phyloP scores from a whole-genome alignment of 2,329 filamentous ascomycete species.

The Fusarium algeriense region DNA sequence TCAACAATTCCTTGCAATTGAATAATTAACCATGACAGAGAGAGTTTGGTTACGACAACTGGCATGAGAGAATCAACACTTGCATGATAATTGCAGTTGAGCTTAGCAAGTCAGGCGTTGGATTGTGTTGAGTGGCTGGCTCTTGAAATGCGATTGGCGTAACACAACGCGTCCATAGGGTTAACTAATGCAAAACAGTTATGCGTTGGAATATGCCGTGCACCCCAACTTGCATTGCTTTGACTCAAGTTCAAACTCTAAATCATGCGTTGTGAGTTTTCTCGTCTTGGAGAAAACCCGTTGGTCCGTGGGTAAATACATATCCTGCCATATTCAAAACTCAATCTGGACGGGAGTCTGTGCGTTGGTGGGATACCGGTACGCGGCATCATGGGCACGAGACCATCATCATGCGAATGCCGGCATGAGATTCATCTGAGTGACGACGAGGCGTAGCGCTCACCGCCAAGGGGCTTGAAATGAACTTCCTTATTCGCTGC shows the following conservation, averaged over 20 bases:
- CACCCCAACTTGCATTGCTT: neutral
- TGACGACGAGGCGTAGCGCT: neutral
- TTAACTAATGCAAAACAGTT: neutral
- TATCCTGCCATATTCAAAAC: neutral
- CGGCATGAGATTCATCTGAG: neutral
- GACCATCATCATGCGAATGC: neutral
- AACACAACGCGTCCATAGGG: neutral
- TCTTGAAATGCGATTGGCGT: neutral
- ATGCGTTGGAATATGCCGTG: neutral
- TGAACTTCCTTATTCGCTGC: neutral
- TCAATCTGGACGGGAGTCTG: neutral
- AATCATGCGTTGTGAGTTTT: neutral
- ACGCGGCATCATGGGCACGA: neutral
- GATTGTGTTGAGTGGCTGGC: neutral
- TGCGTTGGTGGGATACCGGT: neutral
- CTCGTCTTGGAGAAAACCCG: neutral
- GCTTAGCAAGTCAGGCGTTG: neutral
- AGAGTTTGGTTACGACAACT: too few relatives aligned
- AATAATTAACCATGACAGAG: too few relatives aligned
- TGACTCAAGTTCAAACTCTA: neutral
- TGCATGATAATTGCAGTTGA: too few relatives aligned
- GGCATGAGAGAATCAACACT: too few relatives aligned
- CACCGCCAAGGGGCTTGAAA: too few relatives aligned
- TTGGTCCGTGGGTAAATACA: neutral
- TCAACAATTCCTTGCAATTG: too few relatives aligned